These are phyloP conservation scores for Trichophyton mentagrophytes DNA, from an alignment of 2,329 filamentous ascomycete species.

Conservation along the genomic window DNA sequence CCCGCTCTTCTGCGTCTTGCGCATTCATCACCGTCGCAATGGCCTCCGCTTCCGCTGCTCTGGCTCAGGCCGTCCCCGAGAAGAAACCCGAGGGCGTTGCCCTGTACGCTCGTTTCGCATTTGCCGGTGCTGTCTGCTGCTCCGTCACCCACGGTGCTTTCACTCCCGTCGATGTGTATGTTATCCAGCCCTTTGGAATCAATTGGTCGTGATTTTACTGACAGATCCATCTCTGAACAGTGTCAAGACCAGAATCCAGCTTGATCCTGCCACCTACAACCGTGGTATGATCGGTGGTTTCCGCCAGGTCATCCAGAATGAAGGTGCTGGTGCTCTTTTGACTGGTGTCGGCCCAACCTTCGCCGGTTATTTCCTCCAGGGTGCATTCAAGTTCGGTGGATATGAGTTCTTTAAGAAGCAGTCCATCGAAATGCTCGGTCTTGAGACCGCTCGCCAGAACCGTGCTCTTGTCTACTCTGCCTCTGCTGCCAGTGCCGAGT, in stretches of 20 bases:
- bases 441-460: constrained; percentile 65
- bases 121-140: constrained; percentile 96
- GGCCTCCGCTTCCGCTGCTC: constrained; percentile 13
- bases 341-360: constrained; percentile 77
- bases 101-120: constrained; percentile 92
- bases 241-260: constrained; percentile 92
- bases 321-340: constrained; percentile 74
- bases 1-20: background rate
- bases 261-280: constrained; percentile 83
- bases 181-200: constrained; percentile 20
- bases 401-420: constrained; percentile 97
- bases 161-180: constrained; percentile 99
- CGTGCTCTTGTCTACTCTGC: constrained; percentile 70
- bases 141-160: constrained; percentile 93
- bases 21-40: constrained; percentile 3
- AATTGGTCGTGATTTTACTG: background rate
- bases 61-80: constrained; percentile 2
- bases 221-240: constrained; percentile 32
- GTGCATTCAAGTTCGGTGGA: constrained; percentile 85
- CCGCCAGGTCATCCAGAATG: constrained; percentile 68
- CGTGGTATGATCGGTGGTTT: constrained; percentile 74
- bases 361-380: constrained; percentile 88
- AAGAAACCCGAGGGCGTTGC: constrained; percentile 37
- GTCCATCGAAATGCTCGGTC: constrained; percentile 65
- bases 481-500: constrained; percentile 48